Percentiles rank a stretch among this genome's conserved stretches.
Evolutionary conservation across 2,329 filamentous ascomycete genomes (phyloP).

Genomic region (Parastagonospora nodorum): DNA sequence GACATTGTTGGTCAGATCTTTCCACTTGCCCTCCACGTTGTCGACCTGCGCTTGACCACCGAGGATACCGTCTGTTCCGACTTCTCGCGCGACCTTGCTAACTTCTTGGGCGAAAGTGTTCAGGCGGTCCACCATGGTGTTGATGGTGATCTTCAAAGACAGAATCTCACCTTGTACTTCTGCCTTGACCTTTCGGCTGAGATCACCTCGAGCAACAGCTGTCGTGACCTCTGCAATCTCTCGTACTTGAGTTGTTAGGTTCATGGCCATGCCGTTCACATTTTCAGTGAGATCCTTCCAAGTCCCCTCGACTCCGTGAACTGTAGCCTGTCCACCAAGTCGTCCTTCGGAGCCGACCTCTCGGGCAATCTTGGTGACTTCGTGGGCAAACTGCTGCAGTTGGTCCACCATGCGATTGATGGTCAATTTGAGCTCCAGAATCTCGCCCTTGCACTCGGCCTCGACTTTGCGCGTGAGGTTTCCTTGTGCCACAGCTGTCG

Average conservation of each 20-base stretch:
- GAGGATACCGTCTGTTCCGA: constrained; percentile 68
- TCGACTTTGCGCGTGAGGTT: constrained; percentile 58
- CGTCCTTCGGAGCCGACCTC: constrained; percentile 59
- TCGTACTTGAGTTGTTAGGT: constrained; percentile 57
- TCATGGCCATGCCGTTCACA: constrained; percentile 60
- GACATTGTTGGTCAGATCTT: constrained; percentile 69
- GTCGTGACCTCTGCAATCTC: constrained; percentile 60
- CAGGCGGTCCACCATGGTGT: constrained; percentile 69
- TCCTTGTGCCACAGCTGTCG: constrained; percentile 57
- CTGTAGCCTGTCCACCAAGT: constrained; percentile 58
- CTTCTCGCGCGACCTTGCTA: constrained; percentile 68
- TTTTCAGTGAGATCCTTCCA: constrained; percentile 61
- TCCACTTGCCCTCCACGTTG: constrained; percentile 70
- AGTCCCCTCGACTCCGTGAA: constrained; percentile 58
- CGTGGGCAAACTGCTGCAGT: constrained; percentile 58
- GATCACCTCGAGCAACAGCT: constrained; percentile 57
- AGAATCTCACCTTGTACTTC: constrained; percentile 59
- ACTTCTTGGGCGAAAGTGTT: constrained; percentile 69
- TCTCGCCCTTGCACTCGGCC: constrained; percentile 59
- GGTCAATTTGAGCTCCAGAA: constrained; percentile 57
- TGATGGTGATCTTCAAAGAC: constrained; percentile 81
- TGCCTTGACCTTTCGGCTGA: constrained; percentile 58
- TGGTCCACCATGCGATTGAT: constrained; percentile 61
- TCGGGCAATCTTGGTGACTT: constrained; percentile 58
- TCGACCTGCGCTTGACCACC: constrained; percentile 68